phyloP scores from a whole-genome alignment of 441 rosid genomes.

The Cnidoscolus chayamansa region DNA sequence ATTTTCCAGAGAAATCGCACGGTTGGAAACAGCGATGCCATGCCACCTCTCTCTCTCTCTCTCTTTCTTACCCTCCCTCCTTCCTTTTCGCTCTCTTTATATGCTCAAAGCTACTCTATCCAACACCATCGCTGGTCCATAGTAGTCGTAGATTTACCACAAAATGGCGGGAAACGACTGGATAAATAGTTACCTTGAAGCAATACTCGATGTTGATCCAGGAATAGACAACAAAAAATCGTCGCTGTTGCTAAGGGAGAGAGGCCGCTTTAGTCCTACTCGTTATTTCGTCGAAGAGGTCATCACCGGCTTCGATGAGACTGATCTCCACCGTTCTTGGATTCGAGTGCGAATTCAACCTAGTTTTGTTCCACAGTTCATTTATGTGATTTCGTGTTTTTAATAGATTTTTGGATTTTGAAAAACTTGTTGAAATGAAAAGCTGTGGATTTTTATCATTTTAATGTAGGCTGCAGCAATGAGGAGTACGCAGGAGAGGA shows the following conservation, averaged over 20 bases:
- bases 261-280: slow-evolving; percentile 46
- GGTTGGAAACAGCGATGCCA: neutral
- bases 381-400: neutral
- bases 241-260: slow-evolving; percentile 37
- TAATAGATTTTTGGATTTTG: neutral
- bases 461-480: slow-evolving; percentile 75
- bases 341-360: slow-evolving; percentile 42
- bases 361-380: neutral
- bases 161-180: slow-evolving; percentile 70
- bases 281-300: slow-evolving; percentile 95
- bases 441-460: neutral
- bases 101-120: too few relatives aligned
- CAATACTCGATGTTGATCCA: slow-evolving; percentile 45
- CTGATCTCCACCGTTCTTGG: slow-evolving; percentile 97
- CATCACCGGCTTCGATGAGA: slow-evolving; percentile 94
- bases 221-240: slow-evolving; percentile 32
- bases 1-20: slow-evolving; percentile 24
- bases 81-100: neutral
- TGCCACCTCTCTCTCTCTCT: neutral
- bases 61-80: neutral
- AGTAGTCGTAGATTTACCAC: neutral
- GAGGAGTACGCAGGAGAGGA: slow-evolving; percentile 87
- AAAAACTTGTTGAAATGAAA: neutral
- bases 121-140: too few relatives aligned
- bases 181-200: slow-evolving; percentile 62